Percentiles rank a stretch among this genome's conserved stretches.
phyloP scores from a whole-genome alignment of 768 basidiomycete species.

The Hypholoma fasciculare region DNA sequence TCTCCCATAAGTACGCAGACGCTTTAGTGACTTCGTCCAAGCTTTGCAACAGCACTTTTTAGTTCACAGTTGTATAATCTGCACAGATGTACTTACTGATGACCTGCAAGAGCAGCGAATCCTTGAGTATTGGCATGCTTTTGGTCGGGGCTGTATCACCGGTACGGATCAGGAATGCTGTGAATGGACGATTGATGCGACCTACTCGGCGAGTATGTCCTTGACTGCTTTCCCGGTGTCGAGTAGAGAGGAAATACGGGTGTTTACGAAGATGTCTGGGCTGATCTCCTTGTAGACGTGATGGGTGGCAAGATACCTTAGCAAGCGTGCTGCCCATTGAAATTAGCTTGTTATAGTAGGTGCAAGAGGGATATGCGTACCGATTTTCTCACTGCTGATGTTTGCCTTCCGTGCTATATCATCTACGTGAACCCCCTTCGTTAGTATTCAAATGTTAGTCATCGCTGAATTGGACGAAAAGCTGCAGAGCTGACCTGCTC shows the following conservation, averaged over 20 bases:
- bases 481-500: slow-evolving; percentile 18
- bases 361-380: slow-evolving; percentile 17
- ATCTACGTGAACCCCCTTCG: slow-evolving; percentile 33
- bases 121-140: slow-evolving; percentile 29
- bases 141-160: slow-evolving; percentile 18
- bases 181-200: not conserved
- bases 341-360: not conserved
- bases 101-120: slow-evolving; percentile 24
- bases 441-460: not conserved
- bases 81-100: slow-evolving; percentile 14
- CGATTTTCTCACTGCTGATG: slow-evolving; percentile 30
- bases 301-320: slow-evolving; percentile 33
- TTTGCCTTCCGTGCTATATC: slow-evolving; percentile 30
- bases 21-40: slow-evolving; percentile 24
- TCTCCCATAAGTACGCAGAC: slow-evolving; percentile 27
- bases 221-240: slow-evolving; percentile 28
- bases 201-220: slow-evolving; percentile 26
- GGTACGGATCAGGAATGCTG: not conserved
- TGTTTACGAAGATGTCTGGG: slow-evolving; percentile 36
- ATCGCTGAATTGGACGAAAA: not conserved
- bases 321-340: slow-evolving; percentile 18
- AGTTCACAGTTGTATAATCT: not conserved
- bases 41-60: slow-evolving; percentile 10
- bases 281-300: slow-evolving; percentile 37
- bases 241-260: slow-evolving; percentile 30